Evolutionary conservation across 352 stramenopile genomes (phyloP), one percentile per base, ranked within the genome.

Genomic region (Globisporangium paddicum): DNA sequence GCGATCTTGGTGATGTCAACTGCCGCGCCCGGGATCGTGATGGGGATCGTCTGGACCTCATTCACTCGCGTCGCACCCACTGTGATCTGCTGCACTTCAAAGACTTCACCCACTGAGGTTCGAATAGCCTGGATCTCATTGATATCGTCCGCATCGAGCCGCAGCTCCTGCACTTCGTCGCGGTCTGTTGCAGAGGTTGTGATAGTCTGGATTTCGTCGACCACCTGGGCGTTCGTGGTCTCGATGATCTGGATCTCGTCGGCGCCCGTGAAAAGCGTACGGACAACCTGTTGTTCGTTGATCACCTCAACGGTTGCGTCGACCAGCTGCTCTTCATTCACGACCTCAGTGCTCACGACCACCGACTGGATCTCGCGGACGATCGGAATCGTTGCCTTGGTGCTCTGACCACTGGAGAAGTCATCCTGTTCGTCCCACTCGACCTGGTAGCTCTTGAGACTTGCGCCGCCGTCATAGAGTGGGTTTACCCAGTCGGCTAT

Each of bases 211-310:
- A 98, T 68, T 74, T 98, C 96, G 25, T 96, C 79, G 3, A 95
- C 73, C 26, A 95, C 92, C 1, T 67, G 53, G 7, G 54, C 50
- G 28, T 86, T 89, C 0, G 53, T 96, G 32, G 79, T 91, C 44
- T 66, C 79, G 23, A 98, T 85, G 7, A 93, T 71, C 61, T 97
- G 90, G 25, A 97, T 72, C 54, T 97, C 90, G 63, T 97, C 89
- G 11, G 77, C 77, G 5, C 92, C 92, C 0, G 72, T 80, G 34
- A 97, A 93, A 3, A 66, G 73, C 1, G 82, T 97, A 11, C 93
- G 92, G 2, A 99, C 86, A 7, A 95, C 95, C 66, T 99, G 96
- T 8, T 95, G 71, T 67, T 99, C 96, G 65, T 99, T 99, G 16
- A 81, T 95, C 13, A 99, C 96, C 55, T 95, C 77, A 9, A 98